Base-by-base conservation (phyloP, 768 basidiomycete species). In the Tricholoma flavovirens region DNA sequence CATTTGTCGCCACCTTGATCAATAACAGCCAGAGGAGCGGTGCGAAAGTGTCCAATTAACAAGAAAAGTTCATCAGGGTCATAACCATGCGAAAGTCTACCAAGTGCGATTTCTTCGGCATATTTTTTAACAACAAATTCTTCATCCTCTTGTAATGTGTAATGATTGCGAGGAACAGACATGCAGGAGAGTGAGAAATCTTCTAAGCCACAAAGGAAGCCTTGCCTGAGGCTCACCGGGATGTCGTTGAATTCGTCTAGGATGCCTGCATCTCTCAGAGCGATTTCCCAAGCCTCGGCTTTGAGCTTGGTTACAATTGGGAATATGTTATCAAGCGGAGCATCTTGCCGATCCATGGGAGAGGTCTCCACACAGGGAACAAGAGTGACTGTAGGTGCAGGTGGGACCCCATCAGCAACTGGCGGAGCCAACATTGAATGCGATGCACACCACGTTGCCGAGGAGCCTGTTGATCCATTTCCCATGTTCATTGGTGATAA, bases 161-260 rank as follows among this genome's bases (percentile, higher is more conserved):
- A 55, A 14, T 55, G 54, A 24, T 55, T 55, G 1, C 46, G 54
- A 36, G 54, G 54, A 21, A 36, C 22, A 29, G 21, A 55, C 5
- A 32, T 55, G 26, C 26, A 33, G 5, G 46, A 42, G 5, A 49
- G 17, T 24, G 35, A 35, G 17, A 55, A 49, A 15, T 55, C 17
- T 15, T 55, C 54, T 22, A 54, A 33, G 8, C 53, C 53, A 7
- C 43, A 19, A 43, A 14, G 30, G 21, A 54, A 54, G 12, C 53
- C 53, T 29, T 33, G 3, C 19, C 12, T n/a, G 40, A 54, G 53
- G 45, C 53, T 43, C n/a, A 30, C 33, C n/a, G 30, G 53, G 33
- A 54, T 33, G 10, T 54, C 53, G 3, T n/a, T 7, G 14, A 17
- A 54, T 26, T 46, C 40, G 2, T 46, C 19, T 1, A 48, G 43